Evolutionary conservation across 1,284 basidiomycete species (phyloP), one percentile per base, ranked within the genome.

Genomic region (Rhodotorula sp.): DNA sequence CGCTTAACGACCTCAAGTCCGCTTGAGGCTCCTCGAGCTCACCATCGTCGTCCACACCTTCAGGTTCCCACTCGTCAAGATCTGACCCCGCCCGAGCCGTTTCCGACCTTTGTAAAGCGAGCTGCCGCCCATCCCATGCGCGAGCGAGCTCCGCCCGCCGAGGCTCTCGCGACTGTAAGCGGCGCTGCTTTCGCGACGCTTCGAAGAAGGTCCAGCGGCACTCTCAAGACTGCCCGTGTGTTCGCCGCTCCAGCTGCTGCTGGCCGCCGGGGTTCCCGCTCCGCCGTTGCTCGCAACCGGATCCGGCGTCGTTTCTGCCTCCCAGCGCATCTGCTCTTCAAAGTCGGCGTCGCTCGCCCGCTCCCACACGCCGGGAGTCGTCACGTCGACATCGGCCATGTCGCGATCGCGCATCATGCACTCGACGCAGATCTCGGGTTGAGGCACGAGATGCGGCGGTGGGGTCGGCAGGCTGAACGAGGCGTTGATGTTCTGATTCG

Each of bases 351-450:
- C 95, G 79, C 91, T 94, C 77, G 89, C 89, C 49, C 96, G 85
- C 1, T 91, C 93, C 95, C 95, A 99, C 22, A 91, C 85, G 1
- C 93, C 92, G 7, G 89, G 87, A 44, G 89, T 88, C 3, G 88
- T 86, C 30, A 97, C 95, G 79, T 90, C 86, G 42, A 99, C 92
- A 81, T 97, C 95, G 48, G 91, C 93, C 90, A 99, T 93, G 80
- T 99, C 95, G 79, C 95, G 89, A 82, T 99, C 95, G 56, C 95
- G 89, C 95, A 99, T 99, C 78, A 96, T 92, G 80, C 95, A 99
- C 82, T 99, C 95, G 60, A 98, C 85, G 78, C 95, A 99, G 56
- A 98, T 84, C 80, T 97, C 94, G 60, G 82, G 82, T 62, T 79
- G 79, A 14, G 78, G 77, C n/a, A 71, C 56, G 15, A 75, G 60